phyloP scores from a whole-genome alignment of 2,329 filamentous ascomycete species.

The Claviceps digitariae region DNA sequence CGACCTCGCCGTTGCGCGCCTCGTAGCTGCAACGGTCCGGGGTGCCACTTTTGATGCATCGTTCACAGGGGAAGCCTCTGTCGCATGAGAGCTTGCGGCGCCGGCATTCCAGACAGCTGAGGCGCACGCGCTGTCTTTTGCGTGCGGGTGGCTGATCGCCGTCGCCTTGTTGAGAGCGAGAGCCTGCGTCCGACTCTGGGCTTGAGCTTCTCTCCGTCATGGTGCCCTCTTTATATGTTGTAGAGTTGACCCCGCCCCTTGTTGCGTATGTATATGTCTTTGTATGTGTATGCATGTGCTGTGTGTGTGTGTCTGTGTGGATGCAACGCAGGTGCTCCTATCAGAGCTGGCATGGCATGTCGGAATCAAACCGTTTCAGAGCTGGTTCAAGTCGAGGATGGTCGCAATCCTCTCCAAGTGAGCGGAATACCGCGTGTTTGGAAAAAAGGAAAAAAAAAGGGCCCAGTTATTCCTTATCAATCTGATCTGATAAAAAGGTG shows the following conservation, averaged over 20 bases:
- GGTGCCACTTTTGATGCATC: constrained; percentile 48
- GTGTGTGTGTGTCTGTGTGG: neutral
- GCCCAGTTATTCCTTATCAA: constrained; percentile 21
- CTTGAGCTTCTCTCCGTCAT: constrained; percentile 24
- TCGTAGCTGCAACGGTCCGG: constrained; percentile 47
- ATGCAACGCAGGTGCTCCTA: neutral
- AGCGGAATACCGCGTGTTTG: too few species aligned
- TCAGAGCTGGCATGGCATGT: neutral
- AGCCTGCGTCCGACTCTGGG: constrained; percentile 22
- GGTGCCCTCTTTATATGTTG: neutral
- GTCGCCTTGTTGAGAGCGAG: constrained; percentile 13
- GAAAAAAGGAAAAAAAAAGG: constrained; percentile 1
- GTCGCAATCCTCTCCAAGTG: constrained; percentile 4
- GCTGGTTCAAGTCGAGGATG: constrained; percentile 5
- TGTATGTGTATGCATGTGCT: too few species aligned
- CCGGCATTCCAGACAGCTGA: constrained; percentile 48
- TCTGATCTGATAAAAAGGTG: constrained; percentile 27
- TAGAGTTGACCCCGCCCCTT: neutral
- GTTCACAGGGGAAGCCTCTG: constrained; percentile 46
- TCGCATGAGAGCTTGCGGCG: constrained; percentile 49
- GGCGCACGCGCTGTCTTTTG: constrained; percentile 45
- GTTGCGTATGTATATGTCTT: neutral
- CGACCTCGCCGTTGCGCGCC: constrained; percentile 37
- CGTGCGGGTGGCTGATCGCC: constrained; percentile 27
- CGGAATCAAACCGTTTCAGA: neutral